phyloP scores from a whole-genome alignment of 306 rosid species.

The Boehmeria nivea region DNA sequence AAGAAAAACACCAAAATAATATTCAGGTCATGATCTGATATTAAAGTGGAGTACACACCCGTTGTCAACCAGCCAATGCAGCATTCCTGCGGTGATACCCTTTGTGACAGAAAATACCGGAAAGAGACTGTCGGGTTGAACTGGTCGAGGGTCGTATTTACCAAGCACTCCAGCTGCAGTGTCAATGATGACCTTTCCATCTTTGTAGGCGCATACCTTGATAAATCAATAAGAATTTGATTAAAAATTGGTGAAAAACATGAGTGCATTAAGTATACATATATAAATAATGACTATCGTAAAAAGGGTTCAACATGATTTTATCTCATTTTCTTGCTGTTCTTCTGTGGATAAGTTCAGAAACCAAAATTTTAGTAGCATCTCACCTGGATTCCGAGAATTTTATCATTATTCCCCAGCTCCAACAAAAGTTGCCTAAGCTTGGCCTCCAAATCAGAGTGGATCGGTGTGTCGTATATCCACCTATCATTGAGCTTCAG shows the following conservation, averaged over 20 bases:
- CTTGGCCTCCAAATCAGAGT: conserved; percentile 77
- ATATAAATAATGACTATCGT: too few species aligned
- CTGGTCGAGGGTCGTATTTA: conserved; percentile 98
- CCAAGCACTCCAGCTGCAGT: conserved; percentile 99
- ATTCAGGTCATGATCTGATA: too few species aligned
- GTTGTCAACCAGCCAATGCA: conserved; percentile 94
- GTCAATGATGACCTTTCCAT: conserved; percentile 89
- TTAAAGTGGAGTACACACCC: conserved; percentile 42
- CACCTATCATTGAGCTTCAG: conserved; percentile 69
- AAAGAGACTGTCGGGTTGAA: conserved; percentile 88
- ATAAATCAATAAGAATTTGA: conserved; percentile 18
- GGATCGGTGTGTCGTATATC: conserved; percentile 73
- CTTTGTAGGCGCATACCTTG: conserved; percentile 98
- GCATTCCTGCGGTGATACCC: conserved; percentile 92
- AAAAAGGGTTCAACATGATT: too few species aligned
- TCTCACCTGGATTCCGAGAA: conserved; percentile 93
- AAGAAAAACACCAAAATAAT: too few species aligned
- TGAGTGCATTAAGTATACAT: not conserved
- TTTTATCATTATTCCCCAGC: conserved; percentile 67
- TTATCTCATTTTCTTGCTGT: too few species aligned
- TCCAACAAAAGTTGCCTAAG: conserved; percentile 70
- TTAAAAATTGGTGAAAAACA: conserved; percentile 3
- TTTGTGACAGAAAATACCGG: conserved; percentile 90
- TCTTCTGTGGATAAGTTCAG: too few species aligned
- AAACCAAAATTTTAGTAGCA: not conserved